Base-by-base conservation (phyloP, 257 asterid genomes). In the Salvia rosmarinus region DNA sequence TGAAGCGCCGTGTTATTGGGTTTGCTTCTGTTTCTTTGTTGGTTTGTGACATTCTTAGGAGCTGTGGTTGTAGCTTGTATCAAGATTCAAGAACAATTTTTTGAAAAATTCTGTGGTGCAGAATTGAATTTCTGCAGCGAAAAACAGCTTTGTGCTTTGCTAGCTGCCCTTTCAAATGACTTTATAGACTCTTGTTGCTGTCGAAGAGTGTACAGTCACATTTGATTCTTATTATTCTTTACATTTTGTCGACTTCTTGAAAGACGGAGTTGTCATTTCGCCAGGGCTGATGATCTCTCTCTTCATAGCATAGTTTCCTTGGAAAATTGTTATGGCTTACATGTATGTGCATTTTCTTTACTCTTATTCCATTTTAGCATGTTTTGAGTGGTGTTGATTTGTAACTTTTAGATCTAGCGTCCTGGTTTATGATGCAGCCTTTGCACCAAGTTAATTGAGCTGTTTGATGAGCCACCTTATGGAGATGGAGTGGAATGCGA, bases 401-500 rank as follows among this genome's bases (percentile, higher is more conserved):
- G 49, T 6, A 30, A 50, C 17, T 70, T 51, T 64, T 82, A 65
- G 86, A 77, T 76, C 82, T 49, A 39, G 66, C 46, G 17, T 67
- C 6, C 23, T 40, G 10, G 58, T 67, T 74, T 51, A 44, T 72
- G 71, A 80, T 70, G 82, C 81, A 25, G 60, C 32, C 51, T 23
- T 40, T 75, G 82, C 63, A 71, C 43, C 64, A 64, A 72, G 66
- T 49, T 40, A 64, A 73, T 71, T 73, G 81, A 70, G 51, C 46
- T 17, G 67, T 55, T 71, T 55, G 14, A 70, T 72, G 83, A 80
- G 74, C 75, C 77, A 49, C 28, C 76, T 76, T 7, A 52, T 75
- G 61, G 90, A 82, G 79, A 91, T 84, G 91, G 98, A 89, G 72
- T 87, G 92, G 87, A 82, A 72, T 75, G 68, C 83, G 3, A 87